Conservation (phyloP, 805 yeast species). For the Lachancea kluyveri region DNA sequence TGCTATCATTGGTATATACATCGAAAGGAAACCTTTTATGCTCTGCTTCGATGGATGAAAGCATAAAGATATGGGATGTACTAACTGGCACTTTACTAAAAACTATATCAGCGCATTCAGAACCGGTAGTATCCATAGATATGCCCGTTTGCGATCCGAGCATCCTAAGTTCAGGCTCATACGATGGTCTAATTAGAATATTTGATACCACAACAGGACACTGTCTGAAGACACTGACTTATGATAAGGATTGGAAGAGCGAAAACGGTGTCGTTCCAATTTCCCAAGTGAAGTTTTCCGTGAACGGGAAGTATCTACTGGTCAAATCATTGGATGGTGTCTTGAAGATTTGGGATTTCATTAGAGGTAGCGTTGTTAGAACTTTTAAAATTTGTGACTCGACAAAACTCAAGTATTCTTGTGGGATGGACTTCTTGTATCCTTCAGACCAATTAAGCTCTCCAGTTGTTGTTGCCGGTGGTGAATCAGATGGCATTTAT, state of each 20-base stretch:
- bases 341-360: conserved; percentile 79
- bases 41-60: conserved; percentile 86
- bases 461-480: conserved; percentile 26
- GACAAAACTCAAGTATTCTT: conserved; percentile 17
- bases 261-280: conserved; percentile 55
- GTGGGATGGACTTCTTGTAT: conserved; percentile 26
- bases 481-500: conserved; percentile 22
- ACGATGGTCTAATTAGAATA: conserved; percentile 83
- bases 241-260: conserved; percentile 66
- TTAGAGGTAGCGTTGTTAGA: conserved; percentile 72
- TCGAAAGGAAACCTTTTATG: conserved; percentile 71
- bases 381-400: conserved; percentile 38
- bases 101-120: conserved; percentile 88
- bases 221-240: conserved; percentile 83
- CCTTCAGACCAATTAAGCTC: conserved; percentile 11
- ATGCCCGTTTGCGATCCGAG: conserved; percentile 75
- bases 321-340: conserved; percentile 79
- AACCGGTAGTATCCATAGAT: conserved; percentile 74
- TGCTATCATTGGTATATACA: conserved; percentile 64
- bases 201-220: conserved; percentile 89
- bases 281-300: conserved; percentile 63
- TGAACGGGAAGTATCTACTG: conserved; percentile 72
- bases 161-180: conserved; percentile 73
- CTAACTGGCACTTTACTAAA: conserved; percentile 56
- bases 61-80: conserved; percentile 86